Conservation (phyloP, 2,329 filamentous ascomycete species). For the Paecilomyces niveus region DNA sequence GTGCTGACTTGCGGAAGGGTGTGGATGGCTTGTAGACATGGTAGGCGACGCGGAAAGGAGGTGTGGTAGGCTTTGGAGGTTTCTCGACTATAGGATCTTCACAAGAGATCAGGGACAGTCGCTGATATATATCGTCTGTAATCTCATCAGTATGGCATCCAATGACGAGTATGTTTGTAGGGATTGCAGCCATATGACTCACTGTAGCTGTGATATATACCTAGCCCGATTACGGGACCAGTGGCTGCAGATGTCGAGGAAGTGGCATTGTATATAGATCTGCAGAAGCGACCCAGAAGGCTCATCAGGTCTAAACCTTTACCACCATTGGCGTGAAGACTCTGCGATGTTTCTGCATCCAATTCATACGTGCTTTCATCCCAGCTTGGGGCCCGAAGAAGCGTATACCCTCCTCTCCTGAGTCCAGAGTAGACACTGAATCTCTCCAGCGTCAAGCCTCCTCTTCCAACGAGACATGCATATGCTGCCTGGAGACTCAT, state of each 20-base stretch:
- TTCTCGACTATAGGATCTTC: conserved; percentile 51
- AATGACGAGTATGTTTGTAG: neutral
- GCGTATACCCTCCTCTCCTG: conserved; percentile 73
- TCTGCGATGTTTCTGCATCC: conserved; percentile 1
- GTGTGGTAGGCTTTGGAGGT: conserved; percentile 17
- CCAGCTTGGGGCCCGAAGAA: conserved; percentile 61
- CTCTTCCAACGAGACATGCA: conserved; percentile 68
- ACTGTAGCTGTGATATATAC: conserved; percentile 50
- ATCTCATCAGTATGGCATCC: conserved; percentile 3
- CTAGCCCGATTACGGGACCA: conserved; percentile 46
- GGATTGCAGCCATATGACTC: conserved; percentile 7
- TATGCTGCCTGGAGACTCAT: conserved; percentile 90
- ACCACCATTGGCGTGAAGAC: conserved; percentile 4
- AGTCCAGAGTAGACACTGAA: conserved; percentile 85
- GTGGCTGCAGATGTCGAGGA: conserved; percentile 22
- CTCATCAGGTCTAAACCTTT: conserved; percentile 19
- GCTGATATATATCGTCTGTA: conserved; percentile 67
- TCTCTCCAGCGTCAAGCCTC: conserved; percentile 61
- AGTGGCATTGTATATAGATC: conserved; percentile 22
- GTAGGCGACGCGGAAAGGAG: conserved; percentile 67
- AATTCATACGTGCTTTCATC: conserved; percentile 24
- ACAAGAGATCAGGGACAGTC: conserved; percentile 65
- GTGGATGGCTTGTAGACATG: conserved; percentile 71
- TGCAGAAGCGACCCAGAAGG: conserved; percentile 25
- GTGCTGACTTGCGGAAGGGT: conserved; percentile 71